Evolutionary conservation across 108 stramenopile species (phyloP), one percentile per base, ranked within the genome.

Genomic region (Epithemia pelagica): DNA sequence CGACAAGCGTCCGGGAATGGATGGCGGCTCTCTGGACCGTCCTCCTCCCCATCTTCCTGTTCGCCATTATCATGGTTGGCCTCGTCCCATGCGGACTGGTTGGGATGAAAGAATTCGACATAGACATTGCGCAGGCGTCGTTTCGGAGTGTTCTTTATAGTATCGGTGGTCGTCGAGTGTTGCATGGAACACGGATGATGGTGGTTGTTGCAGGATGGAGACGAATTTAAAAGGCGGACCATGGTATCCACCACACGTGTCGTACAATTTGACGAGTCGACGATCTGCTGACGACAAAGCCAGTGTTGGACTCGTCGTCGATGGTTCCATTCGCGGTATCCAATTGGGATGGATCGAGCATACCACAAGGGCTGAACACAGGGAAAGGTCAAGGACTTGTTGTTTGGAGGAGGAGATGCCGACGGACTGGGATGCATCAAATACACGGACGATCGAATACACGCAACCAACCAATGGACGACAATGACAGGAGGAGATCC

Each of bases 61-160:
- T n/a, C n/a, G n/a, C n/a, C n/a, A n/a, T n/a, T n/a, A n/a, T n/a
- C n/a, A n/a, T n/a, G n/a, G n/a, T n/a, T n/a, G n/a, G n/a, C n/a
- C n/a, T n/a, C n/a, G n/a, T n/a, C n/a, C n/a, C n/a, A n/a, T n/a
- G n/a, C n/a, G n/a, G n/a, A n/a, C n/a, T n/a, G n/a, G n/a, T n/a
- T n/a, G n/a, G n/a, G n/a, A 84, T 90, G 86, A 85, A 93, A 90
- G 67, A 90, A 93, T 65, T 93, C 92, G 32, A 76, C 68, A 65
- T 88, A 93, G 0, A 85, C 84, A 54, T 87, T 86, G 51, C 92
- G 66, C 51, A 32, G 55, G 28, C 37, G 62, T 24, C 27, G 62
- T 23, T 78, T 72, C 53, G 28, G 59, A 15, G 62, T 7, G 7
- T 46, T 5, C 37, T 46, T 46, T 15, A 10, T 15, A 46, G 10